Conservation (phyloP, 2,329 filamentous ascomycete genomes). For the Thelonectria olida region DNA sequence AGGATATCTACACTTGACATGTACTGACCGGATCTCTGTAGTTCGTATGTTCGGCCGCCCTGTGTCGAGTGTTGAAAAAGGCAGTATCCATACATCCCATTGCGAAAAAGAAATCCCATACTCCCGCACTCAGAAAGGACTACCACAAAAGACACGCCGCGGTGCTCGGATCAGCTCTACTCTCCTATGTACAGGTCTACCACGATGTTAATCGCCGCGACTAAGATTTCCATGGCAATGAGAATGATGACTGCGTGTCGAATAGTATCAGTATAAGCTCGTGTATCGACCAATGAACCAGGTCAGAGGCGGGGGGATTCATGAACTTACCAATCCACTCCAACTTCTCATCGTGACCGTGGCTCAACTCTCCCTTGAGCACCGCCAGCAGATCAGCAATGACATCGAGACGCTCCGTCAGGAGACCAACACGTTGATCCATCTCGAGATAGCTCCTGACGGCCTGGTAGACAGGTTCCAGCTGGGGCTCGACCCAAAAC, state of each 20-base stretch:
- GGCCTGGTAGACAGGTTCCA: constrained; percentile 96
- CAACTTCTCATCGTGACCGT: constrained; percentile 88
- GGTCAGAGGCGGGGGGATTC: neutral
- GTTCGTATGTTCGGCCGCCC: neutral
- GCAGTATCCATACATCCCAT: constrained; percentile 2
- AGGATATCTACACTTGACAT: constrained; percentile 26
- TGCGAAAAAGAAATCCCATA: neutral
- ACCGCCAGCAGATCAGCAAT: constrained; percentile 94
- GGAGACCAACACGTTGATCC: constrained; percentile 89
- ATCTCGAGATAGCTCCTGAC: constrained; percentile 97
- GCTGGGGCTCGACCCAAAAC: constrained; percentile 97
- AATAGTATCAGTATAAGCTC: constrained; percentile 14
- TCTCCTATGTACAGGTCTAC: constrained; percentile 81
- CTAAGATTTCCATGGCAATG: constrained; percentile 93
- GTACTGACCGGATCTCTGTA: constrained; percentile 12
- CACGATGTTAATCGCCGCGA: constrained; percentile 92
- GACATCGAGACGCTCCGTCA: constrained; percentile 87
- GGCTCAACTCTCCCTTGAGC: constrained; percentile 93
- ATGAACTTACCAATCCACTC: constrained; percentile 84
- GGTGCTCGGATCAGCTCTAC: constrained; percentile 35
- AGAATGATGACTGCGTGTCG: constrained; percentile 85
- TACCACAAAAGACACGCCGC: neutral
- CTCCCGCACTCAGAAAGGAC: neutral
- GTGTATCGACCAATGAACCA: neutral
- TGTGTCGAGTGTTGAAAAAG: constrained; percentile 14